Evolutionary conservation across 371 early-diverging fungal species (phyloP).

Genomic region (Lichtheimia hyalospora): DNA sequence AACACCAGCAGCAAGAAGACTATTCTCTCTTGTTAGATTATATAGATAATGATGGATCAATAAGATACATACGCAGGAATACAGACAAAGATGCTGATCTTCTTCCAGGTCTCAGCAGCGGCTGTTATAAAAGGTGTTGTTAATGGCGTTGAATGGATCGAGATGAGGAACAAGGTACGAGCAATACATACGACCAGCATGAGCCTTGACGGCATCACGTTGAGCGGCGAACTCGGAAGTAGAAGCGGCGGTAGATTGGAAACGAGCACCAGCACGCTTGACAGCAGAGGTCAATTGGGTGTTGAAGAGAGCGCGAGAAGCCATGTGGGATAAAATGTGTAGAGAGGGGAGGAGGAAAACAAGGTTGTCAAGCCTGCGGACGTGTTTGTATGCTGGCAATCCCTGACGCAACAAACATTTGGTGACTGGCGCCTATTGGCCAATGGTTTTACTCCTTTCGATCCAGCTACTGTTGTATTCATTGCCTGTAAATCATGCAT

Average conservation of each 20-base stretch:
- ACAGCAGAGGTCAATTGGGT: conserved; percentile 29
- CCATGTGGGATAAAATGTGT: conserved; percentile 6
- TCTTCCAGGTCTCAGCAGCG: conserved; percentile 52
- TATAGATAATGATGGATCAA: neutral
- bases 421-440: no score
- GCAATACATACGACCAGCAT: conserved; percentile 40
- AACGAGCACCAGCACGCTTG: conserved; percentile 48
- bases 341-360: conserved; percentile 7
- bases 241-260: conserved; percentile 30
- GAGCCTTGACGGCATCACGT: conserved; percentile 47
- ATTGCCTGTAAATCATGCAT: no score
- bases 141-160: neutral
- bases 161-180: neutral
- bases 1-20: conserved; percentile 41
- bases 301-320: conserved; percentile 26
- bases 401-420: no score
- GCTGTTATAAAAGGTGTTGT: conserved; percentile 17
- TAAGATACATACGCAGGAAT: conserved; percentile 44
- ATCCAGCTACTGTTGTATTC: no score
- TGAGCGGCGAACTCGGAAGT: conserved; percentile 28
- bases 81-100: conserved; percentile 47
- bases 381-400: no score
- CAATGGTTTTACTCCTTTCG: no score
- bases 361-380: no score
- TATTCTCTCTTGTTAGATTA: conserved; percentile 4